Evolutionary conservation across 441 rosid genomes (phyloP).

Genomic region (Populus tomentosa): DNA sequence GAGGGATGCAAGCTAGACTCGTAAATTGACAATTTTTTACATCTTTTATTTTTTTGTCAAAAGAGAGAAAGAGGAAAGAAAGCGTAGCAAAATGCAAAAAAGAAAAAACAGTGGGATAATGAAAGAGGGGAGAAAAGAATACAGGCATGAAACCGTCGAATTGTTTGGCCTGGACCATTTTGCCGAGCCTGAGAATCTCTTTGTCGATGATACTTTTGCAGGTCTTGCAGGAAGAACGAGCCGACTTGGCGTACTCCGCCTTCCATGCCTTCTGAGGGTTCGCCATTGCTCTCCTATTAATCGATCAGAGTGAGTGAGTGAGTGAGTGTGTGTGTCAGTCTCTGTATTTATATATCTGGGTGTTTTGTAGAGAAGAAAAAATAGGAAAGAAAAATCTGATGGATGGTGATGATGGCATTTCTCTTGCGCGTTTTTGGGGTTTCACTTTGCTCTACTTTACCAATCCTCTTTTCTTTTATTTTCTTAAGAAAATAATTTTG

Average conservation of each 20-base stretch:
- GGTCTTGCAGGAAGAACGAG: constrained; percentile 77
- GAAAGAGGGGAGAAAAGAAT: constrained; percentile 8
- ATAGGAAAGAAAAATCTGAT: neutral
- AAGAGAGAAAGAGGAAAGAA: neutral
- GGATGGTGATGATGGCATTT: neutral
- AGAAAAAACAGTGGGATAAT: neutral
- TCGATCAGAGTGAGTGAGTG: neutral
- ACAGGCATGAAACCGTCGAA: constrained; percentile 97
- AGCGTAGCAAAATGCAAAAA: neutral
- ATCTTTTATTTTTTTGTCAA: neutral
- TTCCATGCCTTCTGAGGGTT: constrained; percentile 70
- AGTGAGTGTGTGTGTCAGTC: neutral
- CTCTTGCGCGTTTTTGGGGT: neutral
- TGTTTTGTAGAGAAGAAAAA: neutral
- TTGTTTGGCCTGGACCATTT: constrained; percentile 67
- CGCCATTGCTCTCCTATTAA: constrained; percentile 37
- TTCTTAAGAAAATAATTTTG: neutral
- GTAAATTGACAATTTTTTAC: neutral
- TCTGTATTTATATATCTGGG: neutral
- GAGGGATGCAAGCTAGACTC: neutral
- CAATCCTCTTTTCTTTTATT: neutral
- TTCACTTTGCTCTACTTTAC: neutral
- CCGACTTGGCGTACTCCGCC: constrained; percentile 96
- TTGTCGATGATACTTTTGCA: constrained; percentile 67
- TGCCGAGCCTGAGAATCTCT: constrained; percentile 77